Percentiles rank a stretch among this genome's conserved stretches.
phyloP scores from a whole-genome alignment of 1,284 basidiomycete genomes.

The Golubevia pallescens region DNA sequence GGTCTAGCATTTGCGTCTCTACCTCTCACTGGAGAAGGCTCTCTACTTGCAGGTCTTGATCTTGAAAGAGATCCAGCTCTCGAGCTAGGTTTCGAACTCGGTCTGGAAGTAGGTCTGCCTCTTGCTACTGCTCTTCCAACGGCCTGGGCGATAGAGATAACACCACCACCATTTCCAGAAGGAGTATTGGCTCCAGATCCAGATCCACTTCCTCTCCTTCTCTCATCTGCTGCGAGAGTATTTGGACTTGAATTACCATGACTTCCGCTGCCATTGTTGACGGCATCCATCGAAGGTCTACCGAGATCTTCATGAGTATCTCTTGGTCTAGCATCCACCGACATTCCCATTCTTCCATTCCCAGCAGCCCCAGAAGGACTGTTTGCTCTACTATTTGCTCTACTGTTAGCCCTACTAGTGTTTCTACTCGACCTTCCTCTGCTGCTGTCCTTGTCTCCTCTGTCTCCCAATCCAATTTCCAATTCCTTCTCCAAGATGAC shows the following conservation, averaged over 20 bases:
- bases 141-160: not conserved
- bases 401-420: not conserved
- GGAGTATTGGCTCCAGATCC: not conserved
- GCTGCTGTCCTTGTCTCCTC: conserved; percentile 7
- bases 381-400: not conserved
- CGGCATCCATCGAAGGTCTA: not conserved
- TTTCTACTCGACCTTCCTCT: not conserved
- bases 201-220: not conserved
- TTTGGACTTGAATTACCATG: not conserved
- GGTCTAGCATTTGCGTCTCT: not conserved
- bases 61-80: not conserved
- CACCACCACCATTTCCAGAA: not conserved
- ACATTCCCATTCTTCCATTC: not conserved
- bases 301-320: not conserved
- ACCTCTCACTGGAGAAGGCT: not conserved
- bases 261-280: not conserved
- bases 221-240: not conserved
- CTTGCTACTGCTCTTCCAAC: not conserved
- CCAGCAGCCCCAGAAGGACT: too few species aligned
- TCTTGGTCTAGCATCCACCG: not conserved
- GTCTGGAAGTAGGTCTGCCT: not conserved
- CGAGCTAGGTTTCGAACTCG: not conserved
- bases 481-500: conserved; percentile 55
- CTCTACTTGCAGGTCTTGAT: not conserved
- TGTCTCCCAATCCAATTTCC: conserved; percentile 44